Conservation (phyloP, 1,139 yeast genomes). For the Waltiozyma sp. region DNA sequence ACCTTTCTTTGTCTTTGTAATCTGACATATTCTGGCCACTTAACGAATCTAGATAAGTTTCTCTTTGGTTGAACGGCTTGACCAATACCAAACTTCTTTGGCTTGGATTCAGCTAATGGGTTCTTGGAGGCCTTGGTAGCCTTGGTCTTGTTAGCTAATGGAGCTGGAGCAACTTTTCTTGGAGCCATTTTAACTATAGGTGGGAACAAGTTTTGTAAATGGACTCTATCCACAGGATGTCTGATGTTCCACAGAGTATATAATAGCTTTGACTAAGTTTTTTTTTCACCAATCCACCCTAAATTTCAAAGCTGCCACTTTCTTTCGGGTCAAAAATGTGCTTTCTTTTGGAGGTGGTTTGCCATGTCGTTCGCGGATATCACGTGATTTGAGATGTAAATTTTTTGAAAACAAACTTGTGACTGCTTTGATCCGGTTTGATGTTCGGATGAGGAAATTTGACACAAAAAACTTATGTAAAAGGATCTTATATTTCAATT, state of each 20-base stretch:
- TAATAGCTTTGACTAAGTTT: background rate
- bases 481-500: no score
- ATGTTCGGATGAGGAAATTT: background rate
- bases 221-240: no score
- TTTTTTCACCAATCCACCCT: background rate
- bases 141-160: conserved; percentile 42
- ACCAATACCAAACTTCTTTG: conserved; percentile 12
- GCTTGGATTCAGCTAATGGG: conserved; percentile 67
- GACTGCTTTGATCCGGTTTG: background rate
- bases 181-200: conserved; percentile 39
- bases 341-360: background rate
- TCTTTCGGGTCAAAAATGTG: background rate
- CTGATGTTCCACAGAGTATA: no score
- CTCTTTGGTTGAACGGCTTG: conserved; percentile 36
- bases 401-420: background rate
- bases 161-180: conserved; percentile 89
- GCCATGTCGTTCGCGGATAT: no score
- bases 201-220: background rate
- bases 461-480: no score
- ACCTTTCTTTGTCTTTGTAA: conserved; percentile 97
- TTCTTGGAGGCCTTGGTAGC: conserved; percentile 32
- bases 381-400: background rate
- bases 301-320: background rate
- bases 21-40: conserved; percentile 98
- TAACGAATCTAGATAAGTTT: conserved; percentile 91